Percentiles rank a stretch among this genome's conserved stretches.
These are phyloP conservation scores for Candida xiaguanensis DNA, from an alignment of 805 yeast species.

Conservation along the genomic window DNA sequence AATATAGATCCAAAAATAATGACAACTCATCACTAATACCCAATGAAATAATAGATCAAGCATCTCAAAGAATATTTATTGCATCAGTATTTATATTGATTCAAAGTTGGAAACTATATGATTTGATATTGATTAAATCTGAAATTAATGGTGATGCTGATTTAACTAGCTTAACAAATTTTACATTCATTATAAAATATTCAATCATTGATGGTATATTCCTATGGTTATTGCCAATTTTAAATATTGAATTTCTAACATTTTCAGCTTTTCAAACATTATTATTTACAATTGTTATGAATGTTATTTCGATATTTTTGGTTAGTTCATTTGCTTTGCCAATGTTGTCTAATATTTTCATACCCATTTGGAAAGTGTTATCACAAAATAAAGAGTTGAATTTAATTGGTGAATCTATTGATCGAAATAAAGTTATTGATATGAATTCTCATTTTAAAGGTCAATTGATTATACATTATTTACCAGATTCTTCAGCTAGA, in stretches of 20 bases:
- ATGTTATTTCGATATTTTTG: conserved; percentile 50
- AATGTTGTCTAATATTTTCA: conserved; percentile 26
- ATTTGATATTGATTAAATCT: conserved; percentile 56
- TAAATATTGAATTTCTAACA: conserved; percentile 72
- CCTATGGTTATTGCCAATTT: conserved; percentile 64
- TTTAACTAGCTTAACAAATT: conserved; percentile 42
- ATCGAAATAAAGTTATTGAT: conserved; percentile 35
- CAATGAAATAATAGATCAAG: conserved; percentile 59
- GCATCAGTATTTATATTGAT: conserved; percentile 64
- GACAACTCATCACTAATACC: conserved; percentile 48
- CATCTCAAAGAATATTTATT: conserved; percentile 69
- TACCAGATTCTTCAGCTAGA: conserved; percentile 87
- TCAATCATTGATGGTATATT: conserved; percentile 68
- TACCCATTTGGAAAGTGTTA: conserved; percentile 43
- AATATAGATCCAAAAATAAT: background rate
- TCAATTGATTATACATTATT: conserved; percentile 74
- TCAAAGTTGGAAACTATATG: conserved; percentile 86
- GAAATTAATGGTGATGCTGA: conserved; percentile 22
- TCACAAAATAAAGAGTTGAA: conserved; percentile 46
- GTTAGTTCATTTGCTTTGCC: conserved; percentile 52
- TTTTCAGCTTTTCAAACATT: conserved; percentile 58
- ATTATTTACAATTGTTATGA: conserved; percentile 43
- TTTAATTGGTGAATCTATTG: conserved; percentile 46
- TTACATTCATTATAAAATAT: conserved; percentile 67
- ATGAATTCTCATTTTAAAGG: conserved; percentile 75